phyloP scores from a whole-genome alignment of 257 asterid genomes.

The Paraleonurus japonicus region DNA sequence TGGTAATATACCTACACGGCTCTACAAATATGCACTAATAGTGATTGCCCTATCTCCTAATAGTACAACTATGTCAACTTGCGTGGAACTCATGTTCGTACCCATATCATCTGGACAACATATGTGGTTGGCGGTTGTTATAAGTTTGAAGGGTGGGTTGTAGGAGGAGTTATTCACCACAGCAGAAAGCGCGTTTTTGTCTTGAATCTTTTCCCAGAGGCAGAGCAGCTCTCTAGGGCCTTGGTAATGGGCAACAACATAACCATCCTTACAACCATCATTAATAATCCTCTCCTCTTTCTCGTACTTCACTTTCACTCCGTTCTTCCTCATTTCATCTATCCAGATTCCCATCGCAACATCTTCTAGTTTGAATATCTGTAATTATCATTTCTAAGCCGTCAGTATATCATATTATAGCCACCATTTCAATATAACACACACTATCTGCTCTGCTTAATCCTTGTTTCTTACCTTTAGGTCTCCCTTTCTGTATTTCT shows the following conservation, averaged over 20 bases:
- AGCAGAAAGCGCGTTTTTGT: constrained; percentile 61
- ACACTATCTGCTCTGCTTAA: neutral
- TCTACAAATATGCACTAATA: no score
- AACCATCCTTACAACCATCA: constrained; percentile 85
- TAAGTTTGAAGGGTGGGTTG: neutral
- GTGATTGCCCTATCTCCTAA: constrained; percentile 27
- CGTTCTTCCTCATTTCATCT: constrained; percentile 67
- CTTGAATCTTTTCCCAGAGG: constrained; percentile 93
- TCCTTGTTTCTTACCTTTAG: constrained; percentile 52
- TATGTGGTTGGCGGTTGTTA: neutral
- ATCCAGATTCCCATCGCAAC: constrained; percentile 99
- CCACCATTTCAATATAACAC: neutral
- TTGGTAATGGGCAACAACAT: constrained; percentile 88
- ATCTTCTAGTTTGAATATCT: constrained; percentile 97
- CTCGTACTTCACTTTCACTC: constrained; percentile 66
- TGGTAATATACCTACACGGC: no score
- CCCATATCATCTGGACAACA: neutral
- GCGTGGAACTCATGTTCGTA: neutral
- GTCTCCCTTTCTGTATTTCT: constrained; percentile 52
- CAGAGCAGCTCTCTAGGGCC: constrained; percentile 90
- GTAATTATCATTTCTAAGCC: constrained; percentile 8
- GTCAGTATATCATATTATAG: neutral
- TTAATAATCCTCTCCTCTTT: constrained; percentile 69
- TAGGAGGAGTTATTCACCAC: constrained; percentile 51
- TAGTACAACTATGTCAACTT: constrained; percentile 22